Base-by-base conservation (phyloP, 2,329 filamentous ascomycete genomes). In the Fusarium nisikadoi region DNA sequence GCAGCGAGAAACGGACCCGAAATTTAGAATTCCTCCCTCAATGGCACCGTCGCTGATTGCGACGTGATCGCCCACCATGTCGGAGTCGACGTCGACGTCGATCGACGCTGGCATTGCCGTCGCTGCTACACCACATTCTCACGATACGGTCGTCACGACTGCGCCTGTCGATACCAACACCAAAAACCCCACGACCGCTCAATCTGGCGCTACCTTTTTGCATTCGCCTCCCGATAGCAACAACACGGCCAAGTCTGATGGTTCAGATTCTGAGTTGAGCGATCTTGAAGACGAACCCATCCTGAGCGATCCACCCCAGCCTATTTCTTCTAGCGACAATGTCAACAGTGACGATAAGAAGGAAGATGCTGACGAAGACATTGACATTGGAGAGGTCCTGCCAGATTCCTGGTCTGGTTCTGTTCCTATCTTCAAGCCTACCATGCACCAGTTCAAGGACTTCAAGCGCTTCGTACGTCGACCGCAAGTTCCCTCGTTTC, bases 401-500 rank as follows among this genome's bases (percentile, higher is more conserved):
- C 95, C 95, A 2, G 94, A 95, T 79, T 92, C 97, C 81, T 98
- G 94, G 85, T 97, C 94, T 79, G 95, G 94, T 70, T 93, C 91
- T 70, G 93, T 99, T 39, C 95, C 96, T 13, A 92, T 99, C 68
- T 99, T 99, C 84, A 95, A 92, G 82, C 96, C 96, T 82, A 95
- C 92, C 65, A 97, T 98, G 94, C 89, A 92, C 70, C 94, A 99
- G 83, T 98, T 98, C 84, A 91, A 91, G 78, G 94, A 96, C 83
- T 99, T 99, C 82, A 93, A 95, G 83, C 90, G 89, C 80, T 98
- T 97, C 81, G 93, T 98, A 85, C 74, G 89, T 84, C 66, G 16
- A 35, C 35, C 47, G 13, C 35, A 36, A 27, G n/a, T 27, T 33
- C n/a, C 31, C 36, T 36, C 47, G 23, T 45, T 29, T 33, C 35